Percentiles rank a stretch among this genome's conserved stretches.
Conservation (phyloP, 768 basidiomycete species). For the Rubroboletus satanas region DNA sequence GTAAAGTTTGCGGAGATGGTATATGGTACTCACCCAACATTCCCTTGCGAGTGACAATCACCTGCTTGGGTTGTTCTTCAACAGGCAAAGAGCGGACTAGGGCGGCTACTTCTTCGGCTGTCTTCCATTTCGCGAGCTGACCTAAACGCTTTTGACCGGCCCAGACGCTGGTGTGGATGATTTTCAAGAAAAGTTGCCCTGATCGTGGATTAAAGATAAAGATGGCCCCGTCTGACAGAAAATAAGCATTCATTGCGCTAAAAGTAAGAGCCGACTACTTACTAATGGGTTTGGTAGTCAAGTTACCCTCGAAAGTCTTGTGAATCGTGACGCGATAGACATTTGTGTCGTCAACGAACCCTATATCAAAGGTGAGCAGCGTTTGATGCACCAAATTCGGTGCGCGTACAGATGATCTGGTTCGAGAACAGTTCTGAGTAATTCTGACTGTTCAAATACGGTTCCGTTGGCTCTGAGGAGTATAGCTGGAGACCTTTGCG, state of each 20-base stretch:
- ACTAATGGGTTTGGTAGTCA: slow-evolving; percentile 99
- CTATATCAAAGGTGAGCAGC: slow-evolving; percentile 32
- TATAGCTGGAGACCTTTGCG: slow-evolving; percentile 97
- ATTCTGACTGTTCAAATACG: slow-evolving; percentile 97
- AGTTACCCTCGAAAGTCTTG: slow-evolving; percentile 99
- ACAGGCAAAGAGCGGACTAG: slow-evolving; percentile 97
- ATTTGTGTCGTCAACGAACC: slow-evolving; percentile 99
- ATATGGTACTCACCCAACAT: slow-evolving; percentile 72
- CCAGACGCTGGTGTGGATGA: slow-evolving; percentile 99
- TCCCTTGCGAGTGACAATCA: slow-evolving; percentile 99
- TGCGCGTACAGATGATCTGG: slow-evolving; percentile 84
- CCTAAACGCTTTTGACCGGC: slow-evolving; percentile 99
- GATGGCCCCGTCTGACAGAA: slow-evolving; percentile 74
- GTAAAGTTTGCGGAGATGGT: not conserved
- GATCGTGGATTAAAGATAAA: slow-evolving; percentile 99
- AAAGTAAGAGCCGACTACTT: slow-evolving; percentile 21
- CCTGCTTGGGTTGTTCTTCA: slow-evolving; percentile 99
- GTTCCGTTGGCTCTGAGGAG: slow-evolving; percentile 98
- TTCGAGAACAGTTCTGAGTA: slow-evolving; percentile 97
- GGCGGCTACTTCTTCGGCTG: slow-evolving; percentile 99
- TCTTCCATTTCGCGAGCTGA: slow-evolving; percentile 99
- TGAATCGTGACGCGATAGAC: slow-evolving; percentile 99
- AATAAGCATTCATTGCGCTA: not conserved
- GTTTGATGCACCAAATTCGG: not conserved
- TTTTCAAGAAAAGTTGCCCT: slow-evolving; percentile 96